Conservation (phyloP, 441 rosid species). For the Populus hybrid region DNA sequence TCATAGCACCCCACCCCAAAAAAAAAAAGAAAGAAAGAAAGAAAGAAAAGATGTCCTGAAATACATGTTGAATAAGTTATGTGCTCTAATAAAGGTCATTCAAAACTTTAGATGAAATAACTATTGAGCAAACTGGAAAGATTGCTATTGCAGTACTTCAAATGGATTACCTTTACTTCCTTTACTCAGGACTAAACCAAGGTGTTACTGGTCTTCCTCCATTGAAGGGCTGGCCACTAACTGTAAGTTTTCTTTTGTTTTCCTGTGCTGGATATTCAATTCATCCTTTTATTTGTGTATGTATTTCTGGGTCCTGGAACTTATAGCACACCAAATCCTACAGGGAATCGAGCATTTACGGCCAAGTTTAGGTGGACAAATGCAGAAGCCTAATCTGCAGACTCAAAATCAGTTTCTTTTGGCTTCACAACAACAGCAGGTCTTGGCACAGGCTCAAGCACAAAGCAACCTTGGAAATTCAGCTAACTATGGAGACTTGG, state of each 20-base stretch:
- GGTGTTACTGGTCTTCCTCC: constrained; percentile 64
- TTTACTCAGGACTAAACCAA: constrained; percentile 43
- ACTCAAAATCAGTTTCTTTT: constrained; percentile 50
- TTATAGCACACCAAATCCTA: constrained; percentile 7
- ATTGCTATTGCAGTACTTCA: constrained; percentile 5
- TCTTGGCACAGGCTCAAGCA: constrained; percentile 51
- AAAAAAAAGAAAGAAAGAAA: too few relatives aligned
- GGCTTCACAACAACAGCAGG: constrained; percentile 59
- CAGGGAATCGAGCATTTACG: constrained; percentile 61
- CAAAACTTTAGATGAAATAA: not conserved
- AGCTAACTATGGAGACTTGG: constrained; percentile 43
- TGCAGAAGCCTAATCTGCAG: constrained; percentile 53
- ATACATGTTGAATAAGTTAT: not conserved
- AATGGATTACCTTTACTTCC: constrained; percentile 2
- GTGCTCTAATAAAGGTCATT: not conserved
- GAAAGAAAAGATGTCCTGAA: not conserved
- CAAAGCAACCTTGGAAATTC: constrained; percentile 51
- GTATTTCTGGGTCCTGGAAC: not conserved
- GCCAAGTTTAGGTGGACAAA: constrained; percentile 43
- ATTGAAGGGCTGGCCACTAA: constrained; percentile 69
- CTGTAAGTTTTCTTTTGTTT: constrained; percentile 41
- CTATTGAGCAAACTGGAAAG: not conserved
- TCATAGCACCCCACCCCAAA: not conserved
- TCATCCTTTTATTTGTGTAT: not conserved
- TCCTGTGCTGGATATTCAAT: constrained; percentile 4